Percentiles rank a stretch among this genome's conserved stretches.
phyloP scores from a whole-genome alignment of 2,329 filamentous ascomycete genomes.

The Didymella lethalis region DNA sequence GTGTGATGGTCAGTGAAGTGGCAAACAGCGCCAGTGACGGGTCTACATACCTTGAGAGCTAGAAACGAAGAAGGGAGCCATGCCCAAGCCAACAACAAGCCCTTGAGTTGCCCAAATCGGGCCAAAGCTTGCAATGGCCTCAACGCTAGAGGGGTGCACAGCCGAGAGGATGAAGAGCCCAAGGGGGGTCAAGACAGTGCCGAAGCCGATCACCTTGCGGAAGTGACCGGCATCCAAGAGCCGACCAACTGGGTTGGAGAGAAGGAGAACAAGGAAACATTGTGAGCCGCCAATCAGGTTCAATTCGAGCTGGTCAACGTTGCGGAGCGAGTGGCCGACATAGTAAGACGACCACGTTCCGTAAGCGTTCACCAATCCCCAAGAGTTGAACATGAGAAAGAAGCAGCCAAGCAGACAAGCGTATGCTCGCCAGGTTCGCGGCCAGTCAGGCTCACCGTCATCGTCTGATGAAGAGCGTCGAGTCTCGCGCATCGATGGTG shows the following conservation, averaged over 20 bases:
- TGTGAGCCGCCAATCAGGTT: constrained; percentile 60
- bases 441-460: constrained; percentile 54
- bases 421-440: constrained; percentile 55
- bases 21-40: neutral
- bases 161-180: constrained; percentile 57
- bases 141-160: constrained; percentile 49
- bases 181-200: constrained; percentile 53
- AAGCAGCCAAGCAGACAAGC: constrained; percentile 57
- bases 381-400: constrained; percentile 61
- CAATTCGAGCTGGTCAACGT: constrained; percentile 52
- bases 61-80: constrained; percentile 62
- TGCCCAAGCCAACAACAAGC: constrained; percentile 57
- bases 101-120: constrained; percentile 59
- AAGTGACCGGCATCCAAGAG: constrained; percentile 58
- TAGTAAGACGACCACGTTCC: constrained; percentile 61
- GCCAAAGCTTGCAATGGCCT: constrained; percentile 51
- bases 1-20: constrained; percentile 23
- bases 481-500: constrained; percentile 33
- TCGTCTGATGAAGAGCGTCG: constrained; percentile 26
- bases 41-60: constrained; percentile 57
- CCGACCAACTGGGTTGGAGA: constrained; percentile 58
- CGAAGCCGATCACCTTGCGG: constrained; percentile 52
- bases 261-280: constrained; percentile 56
- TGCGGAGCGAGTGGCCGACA: constrained; percentile 54
- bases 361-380: constrained; percentile 60